Conservation (phyloP, 805 yeast genomes). For the Candida pseudoglaebosa region DNA sequence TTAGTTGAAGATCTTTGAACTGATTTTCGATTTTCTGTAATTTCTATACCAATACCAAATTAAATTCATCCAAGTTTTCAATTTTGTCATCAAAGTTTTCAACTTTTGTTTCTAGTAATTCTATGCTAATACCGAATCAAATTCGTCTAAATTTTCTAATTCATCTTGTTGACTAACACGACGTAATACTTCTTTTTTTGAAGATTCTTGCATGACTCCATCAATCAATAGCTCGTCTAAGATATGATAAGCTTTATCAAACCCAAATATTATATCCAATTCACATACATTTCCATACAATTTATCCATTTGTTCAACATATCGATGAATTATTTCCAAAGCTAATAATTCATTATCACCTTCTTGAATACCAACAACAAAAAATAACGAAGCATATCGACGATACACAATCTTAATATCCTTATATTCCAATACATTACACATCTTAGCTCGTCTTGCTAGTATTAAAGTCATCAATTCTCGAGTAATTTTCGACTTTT, state of each 20-base stretch:
- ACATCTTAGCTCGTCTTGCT: constrained; percentile 87
- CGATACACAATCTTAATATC: constrained; percentile 84
- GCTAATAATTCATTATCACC: constrained; percentile 85
- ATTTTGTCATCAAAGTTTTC: no score
- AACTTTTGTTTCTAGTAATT: no score
- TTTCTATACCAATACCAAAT: no score
- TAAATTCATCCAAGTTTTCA: no score
- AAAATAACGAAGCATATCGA: constrained; percentile 89
- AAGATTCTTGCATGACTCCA: constrained; percentile 82
- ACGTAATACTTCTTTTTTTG: constrained; percentile 72
- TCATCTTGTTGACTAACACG: constrained; percentile 83
- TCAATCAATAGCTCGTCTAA: constrained; percentile 86
- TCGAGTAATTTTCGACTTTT: constrained; percentile 75
- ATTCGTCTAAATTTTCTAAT: constrained; percentile 72
- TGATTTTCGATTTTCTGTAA: no score
- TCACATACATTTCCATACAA: constrained; percentile 96
- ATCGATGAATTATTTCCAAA: constrained; percentile 84
- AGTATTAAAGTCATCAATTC: constrained; percentile 85
- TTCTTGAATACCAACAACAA: constrained; percentile 78
- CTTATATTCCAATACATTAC: constrained; percentile 85
- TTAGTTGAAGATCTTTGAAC: no score
- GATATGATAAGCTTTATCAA: constrained; percentile 88
- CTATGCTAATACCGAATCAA: constrained; percentile 36
- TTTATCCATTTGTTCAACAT: constrained; percentile 95
- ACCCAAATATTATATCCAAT: constrained; percentile 92